Percentiles rank a stretch among this genome's conserved stretches.
Evolutionary conservation across 768 basidiomycete genomes (phyloP).

Genomic region (Phallus indusiatus): DNA sequence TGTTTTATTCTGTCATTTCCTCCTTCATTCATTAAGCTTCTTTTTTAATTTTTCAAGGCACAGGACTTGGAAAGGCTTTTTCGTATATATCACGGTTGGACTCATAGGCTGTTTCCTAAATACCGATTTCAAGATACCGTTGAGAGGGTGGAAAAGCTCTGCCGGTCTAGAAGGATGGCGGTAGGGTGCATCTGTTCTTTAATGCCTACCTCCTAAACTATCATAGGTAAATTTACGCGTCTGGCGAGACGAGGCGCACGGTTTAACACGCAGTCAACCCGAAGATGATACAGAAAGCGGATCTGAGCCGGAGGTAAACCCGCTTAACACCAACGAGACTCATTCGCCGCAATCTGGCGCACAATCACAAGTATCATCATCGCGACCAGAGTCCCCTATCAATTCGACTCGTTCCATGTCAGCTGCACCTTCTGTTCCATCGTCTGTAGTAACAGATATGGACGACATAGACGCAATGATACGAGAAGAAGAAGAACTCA

Average conservation of each 20-base stretch:
- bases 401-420: conserved; percentile 11
- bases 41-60: conserved; percentile 34
- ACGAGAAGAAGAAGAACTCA: conserved; percentile 30
- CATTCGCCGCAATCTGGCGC: background rate
- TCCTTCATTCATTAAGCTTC: background rate
- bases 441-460: conserved; percentile 30
- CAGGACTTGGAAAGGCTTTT: conserved; percentile 73
- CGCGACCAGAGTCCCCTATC: conserved; percentile 1
- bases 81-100: conserved; percentile 88
- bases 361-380: conserved; percentile 11
- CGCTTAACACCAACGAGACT: background rate
- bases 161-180: conserved; percentile 77
- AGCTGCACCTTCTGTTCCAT: conserved; percentile 27
- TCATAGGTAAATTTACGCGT: conserved; percentile 58
- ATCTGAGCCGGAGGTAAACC: conserved; percentile 9
- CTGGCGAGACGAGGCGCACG: conserved; percentile 57
- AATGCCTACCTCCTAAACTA: background rate
- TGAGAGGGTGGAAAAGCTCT: conserved; percentile 76
- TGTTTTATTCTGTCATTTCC: conserved; percentile 12
- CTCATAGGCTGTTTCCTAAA: conserved; percentile 87
- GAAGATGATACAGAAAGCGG: conserved; percentile 20
- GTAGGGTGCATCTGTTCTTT: conserved; percentile 32
- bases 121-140: conserved; percentile 83
- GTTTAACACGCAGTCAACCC: conserved; percentile 1
- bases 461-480: conserved; percentile 44